Evolutionary conservation across 768 basidiomycete genomes (phyloP).

Genomic region (Cystofilobasidium ferigula): DNA sequence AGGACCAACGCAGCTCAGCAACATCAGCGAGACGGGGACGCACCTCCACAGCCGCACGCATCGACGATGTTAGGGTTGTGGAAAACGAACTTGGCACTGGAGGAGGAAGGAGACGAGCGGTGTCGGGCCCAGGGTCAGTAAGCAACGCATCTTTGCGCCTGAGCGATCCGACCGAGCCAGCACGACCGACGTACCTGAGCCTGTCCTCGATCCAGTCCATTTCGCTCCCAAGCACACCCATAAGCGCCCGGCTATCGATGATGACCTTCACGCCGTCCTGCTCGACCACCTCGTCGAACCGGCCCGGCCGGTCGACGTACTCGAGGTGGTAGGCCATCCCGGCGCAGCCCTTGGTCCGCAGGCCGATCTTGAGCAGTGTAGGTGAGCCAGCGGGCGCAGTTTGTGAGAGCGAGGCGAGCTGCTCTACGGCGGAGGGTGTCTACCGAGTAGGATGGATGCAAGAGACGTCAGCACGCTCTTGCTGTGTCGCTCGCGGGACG

Average conservation of each 20-base stretch:
- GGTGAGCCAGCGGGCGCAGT: not conserved
- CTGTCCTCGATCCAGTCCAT: conserved; percentile 98
- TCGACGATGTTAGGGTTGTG: conserved; percentile 27
- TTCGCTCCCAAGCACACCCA: conserved; percentile 94
- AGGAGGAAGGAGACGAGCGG: not conserved
- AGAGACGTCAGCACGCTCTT: not conserved
- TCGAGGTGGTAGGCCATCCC: conserved; percentile 83
- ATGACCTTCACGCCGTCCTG: conserved; percentile 89
- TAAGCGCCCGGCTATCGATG: conserved; percentile 91
- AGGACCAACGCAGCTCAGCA: not conserved
- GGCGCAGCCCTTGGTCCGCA: conserved; percentile 95
- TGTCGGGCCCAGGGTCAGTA: not conserved
- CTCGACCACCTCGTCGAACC: conserved; percentile 91
- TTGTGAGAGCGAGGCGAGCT: conserved; percentile 2
- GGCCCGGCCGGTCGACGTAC: conserved; percentile 77
- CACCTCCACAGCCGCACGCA: conserved; percentile 26
- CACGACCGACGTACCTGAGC: conserved; percentile 53
- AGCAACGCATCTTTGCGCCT: not conserved
- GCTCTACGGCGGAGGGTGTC: conserved; percentile 12
- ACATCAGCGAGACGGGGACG: not conserved
- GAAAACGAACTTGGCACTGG: conserved; percentile 30
- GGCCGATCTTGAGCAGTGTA: conserved; percentile 66
- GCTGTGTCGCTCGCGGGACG: too few relatives aligned
- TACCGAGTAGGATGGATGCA: not conserved
- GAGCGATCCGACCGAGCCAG: conserved; percentile 1